These are phyloP conservation scores for Aureobasidium melanogenum DNA, from an alignment of 2,329 filamentous ascomycete species.

Conservation along the genomic window DNA sequence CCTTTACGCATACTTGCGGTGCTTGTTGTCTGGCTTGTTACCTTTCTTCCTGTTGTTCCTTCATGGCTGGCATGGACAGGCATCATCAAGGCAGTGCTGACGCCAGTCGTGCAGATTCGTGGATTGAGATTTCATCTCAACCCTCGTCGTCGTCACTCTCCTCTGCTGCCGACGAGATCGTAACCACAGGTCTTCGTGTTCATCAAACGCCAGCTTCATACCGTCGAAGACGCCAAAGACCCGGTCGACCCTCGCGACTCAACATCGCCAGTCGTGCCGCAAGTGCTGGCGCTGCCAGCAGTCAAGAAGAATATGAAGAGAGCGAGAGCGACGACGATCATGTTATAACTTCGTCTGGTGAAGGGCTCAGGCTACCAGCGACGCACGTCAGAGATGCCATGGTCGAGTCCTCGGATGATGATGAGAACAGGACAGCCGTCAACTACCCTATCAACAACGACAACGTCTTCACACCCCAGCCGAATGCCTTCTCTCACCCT, in stretches of 20 bases:
- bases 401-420: slow-evolving; percentile 31
- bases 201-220: slow-evolving; percentile 55
- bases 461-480: slow-evolving; percentile 67
- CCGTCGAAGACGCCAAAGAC: slow-evolving; percentile 41
- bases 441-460: slow-evolving; percentile 49
- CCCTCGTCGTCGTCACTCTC: slow-evolving; percentile 90
- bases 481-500: slow-evolving; percentile 85
- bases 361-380: slow-evolving; percentile 31
- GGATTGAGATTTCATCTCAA: slow-evolving; percentile 89
- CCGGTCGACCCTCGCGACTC: slow-evolving; percentile 33
- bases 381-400: slow-evolving; percentile 16
- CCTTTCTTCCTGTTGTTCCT: not conserved
- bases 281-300: slow-evolving; percentile 50
- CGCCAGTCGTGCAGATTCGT: slow-evolving; percentile 61
- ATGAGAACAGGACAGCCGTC: slow-evolving; percentile 72
- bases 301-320: slow-evolving; percentile 91
- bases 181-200: slow-evolving; percentile 77
- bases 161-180: slow-evolving; percentile 75
- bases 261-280: slow-evolving; percentile 35
- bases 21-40: not conserved
- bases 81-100: not conserved
- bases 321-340: slow-evolving; percentile 83
- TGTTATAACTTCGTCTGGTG: slow-evolving; percentile 55
- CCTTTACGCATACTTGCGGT: not conserved
- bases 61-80: not conserved